Evolutionary conservation across 495 filamentous ascomycete genomes (phyloP).

Genomic region (Aspergillus asperescens): DNA sequence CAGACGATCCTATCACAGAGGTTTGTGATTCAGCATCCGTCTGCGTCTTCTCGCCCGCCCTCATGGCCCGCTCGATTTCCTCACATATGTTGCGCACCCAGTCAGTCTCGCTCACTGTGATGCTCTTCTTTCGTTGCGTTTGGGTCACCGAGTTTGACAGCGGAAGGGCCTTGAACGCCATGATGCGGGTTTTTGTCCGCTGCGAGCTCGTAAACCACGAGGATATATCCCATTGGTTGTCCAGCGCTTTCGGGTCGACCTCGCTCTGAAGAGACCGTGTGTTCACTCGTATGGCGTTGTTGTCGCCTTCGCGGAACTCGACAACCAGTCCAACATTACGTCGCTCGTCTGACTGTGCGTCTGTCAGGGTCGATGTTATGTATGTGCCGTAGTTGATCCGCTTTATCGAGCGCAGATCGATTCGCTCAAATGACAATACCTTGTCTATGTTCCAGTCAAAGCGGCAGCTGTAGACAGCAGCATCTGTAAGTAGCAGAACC

Average conservation of each 20-base stretch:
- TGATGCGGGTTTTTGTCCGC: conserved; percentile 36
- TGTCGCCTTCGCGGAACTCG: conserved; percentile 61
- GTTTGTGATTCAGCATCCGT: background rate
- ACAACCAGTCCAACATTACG: conserved; percentile 81
- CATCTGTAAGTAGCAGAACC: conserved; percentile 78
- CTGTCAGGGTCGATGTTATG: conserved; percentile 77
- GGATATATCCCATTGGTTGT: conserved; percentile 35
- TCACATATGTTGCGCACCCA: conserved; percentile 65
- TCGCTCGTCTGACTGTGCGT: conserved; percentile 64
- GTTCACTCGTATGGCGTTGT: conserved; percentile 69
- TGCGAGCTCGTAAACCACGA: conserved; percentile 39
- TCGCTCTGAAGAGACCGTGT: conserved; percentile 70
- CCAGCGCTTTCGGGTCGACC: conserved; percentile 26
- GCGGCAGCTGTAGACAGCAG: conserved; percentile 76
- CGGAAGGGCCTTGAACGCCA: conserved; percentile 52
- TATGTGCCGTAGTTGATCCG: conserved; percentile 76
- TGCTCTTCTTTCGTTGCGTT: conserved; percentile 27
- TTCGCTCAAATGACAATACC: conserved; percentile 81
- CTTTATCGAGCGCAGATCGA: conserved; percentile 65
- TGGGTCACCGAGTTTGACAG: conserved; percentile 39
- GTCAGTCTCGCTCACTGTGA: conserved; percentile 58
- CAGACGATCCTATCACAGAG: conserved; percentile 56
- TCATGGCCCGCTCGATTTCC: conserved; percentile 47
- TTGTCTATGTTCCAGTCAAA: conserved; percentile 95
- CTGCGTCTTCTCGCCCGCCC: conserved; percentile 24